Conservation (phyloP, 345 rosid genomes). For the Cardamine occulta region DNA sequence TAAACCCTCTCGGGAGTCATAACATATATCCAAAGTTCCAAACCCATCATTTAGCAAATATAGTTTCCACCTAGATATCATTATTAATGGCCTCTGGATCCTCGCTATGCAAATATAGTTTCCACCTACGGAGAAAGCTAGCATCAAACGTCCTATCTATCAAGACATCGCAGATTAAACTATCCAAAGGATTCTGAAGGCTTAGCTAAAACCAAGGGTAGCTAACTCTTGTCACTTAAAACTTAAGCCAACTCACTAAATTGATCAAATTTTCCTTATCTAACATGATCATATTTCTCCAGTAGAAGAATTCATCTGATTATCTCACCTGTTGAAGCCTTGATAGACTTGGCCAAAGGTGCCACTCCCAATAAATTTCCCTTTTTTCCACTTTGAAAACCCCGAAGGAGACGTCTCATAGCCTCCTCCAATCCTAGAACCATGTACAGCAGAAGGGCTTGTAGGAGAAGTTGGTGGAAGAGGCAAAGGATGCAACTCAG, state of each 20-base stretch:
- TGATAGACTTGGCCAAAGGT: slow-evolving; percentile 94
- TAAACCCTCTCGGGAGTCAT: not conserved
- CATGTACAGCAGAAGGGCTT: slow-evolving; percentile 64
- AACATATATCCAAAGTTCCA: not conserved
- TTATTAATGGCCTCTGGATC: slow-evolving; percentile 5
- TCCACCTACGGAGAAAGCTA: slow-evolving; percentile 23
- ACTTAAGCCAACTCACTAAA: not conserved
- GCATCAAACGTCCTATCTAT: slow-evolving; percentile 16
- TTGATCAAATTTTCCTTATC: not conserved
- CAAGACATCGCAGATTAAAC: not conserved
- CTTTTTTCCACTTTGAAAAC: slow-evolving; percentile 79
- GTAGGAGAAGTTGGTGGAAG: slow-evolving; percentile 92
- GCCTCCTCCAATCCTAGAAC: slow-evolving; percentile 50
- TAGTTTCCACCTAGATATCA: not conserved
- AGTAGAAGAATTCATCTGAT: not conserved
- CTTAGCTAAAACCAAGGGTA: not conserved
- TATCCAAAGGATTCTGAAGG: not conserved
- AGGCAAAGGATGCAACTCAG: slow-evolving; percentile 82
- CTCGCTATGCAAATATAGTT: not conserved
- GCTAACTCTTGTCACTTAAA: slow-evolving; percentile 12
- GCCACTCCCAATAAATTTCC: slow-evolving; percentile 90
- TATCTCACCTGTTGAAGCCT: slow-evolving; percentile 85
- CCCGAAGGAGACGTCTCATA: slow-evolving; percentile 45
- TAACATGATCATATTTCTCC: not conserved
- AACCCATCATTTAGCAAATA: not conserved